Conservation (phyloP, 2,329 filamentous ascomycete species). For the Macrophomina phaseolina region DNA sequence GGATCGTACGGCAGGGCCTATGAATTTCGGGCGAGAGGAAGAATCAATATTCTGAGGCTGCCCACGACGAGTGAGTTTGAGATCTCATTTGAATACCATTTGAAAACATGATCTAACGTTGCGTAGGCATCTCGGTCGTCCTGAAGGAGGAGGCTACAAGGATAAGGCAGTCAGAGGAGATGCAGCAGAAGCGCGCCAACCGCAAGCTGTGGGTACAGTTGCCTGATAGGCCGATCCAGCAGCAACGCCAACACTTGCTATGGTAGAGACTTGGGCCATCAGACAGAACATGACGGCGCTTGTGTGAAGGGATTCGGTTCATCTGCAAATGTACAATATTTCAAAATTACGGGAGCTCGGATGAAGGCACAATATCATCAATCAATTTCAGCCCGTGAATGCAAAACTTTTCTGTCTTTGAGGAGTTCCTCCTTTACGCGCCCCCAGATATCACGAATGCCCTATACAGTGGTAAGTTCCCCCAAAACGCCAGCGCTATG, state of each 20-base stretch:
- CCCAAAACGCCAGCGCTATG: conserved; percentile 47
- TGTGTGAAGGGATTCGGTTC: neutral
- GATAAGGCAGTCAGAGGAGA: conserved; percentile 79
- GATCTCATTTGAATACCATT: neutral
- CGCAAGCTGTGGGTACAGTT: conserved; percentile 85
- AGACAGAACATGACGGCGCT: neutral
- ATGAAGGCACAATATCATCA: neutral
- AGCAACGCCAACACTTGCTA: conserved; percentile 86
- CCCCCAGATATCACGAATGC: conserved; percentile 7
- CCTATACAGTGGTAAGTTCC: neutral
- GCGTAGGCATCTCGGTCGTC: conserved; percentile 73
- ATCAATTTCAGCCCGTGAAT: neutral
- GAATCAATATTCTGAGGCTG: conserved; percentile 69
- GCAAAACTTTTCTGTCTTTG: conserved; percentile 5
- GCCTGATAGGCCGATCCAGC: conserved; percentile 82
- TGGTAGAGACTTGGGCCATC: conserved; percentile 65
- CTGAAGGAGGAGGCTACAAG: conserved; percentile 94
- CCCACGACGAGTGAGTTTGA: conserved; percentile 74
- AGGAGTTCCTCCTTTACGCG: conserved; percentile 3
- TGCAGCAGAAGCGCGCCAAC: conserved; percentile 74
- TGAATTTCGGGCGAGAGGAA: conserved; percentile 78
- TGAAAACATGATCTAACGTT: conserved; percentile 24
- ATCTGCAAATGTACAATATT: conserved; percentile 1
- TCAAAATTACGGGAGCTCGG: neutral
- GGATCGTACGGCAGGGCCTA: conserved; percentile 64